Percentiles rank a stretch among this genome's conserved stretches.
Evolutionary conservation across 768 basidiomycete genomes (phyloP).

Genomic region (Omphalotus guepiniiformis): DNA sequence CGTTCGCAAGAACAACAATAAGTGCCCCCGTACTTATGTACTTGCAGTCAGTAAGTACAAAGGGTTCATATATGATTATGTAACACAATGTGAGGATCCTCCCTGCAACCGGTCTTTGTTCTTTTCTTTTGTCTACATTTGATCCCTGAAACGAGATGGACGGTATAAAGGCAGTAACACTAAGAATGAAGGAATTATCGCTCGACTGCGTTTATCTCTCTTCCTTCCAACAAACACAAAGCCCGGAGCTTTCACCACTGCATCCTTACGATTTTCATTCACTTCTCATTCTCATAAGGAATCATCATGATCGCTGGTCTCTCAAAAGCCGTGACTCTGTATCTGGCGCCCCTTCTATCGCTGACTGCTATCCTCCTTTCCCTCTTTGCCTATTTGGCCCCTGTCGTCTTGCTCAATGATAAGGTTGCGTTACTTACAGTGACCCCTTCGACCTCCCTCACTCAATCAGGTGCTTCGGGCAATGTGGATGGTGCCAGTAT

Average conservation of each 20-base stretch:
- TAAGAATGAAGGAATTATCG: neutral
- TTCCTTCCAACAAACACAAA: slow-evolving; percentile 3
- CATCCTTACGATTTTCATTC: slow-evolving; percentile 12
- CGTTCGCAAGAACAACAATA: too few relatives aligned
- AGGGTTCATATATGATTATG: neutral
- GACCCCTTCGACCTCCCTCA: slow-evolving; percentile 46
- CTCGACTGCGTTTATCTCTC: slow-evolving; percentile 5
- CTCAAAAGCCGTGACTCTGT: slow-evolving; percentile 64
- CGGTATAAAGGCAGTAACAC: neutral
- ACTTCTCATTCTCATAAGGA: slow-evolving; percentile 8
- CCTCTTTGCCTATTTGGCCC: slow-evolving; percentile 67
- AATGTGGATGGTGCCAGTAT: slow-evolving; percentile 64
- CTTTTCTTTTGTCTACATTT: slow-evolving; percentile 4
- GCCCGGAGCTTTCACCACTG: slow-evolving; percentile 22
- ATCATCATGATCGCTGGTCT: slow-evolving; percentile 64
- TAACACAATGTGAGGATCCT: slow-evolving; percentile 5
- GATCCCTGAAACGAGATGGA: slow-evolving; percentile 1
- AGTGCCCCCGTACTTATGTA: too few relatives aligned
- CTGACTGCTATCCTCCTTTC: slow-evolving; percentile 64
- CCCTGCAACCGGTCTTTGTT: slow-evolving; percentile 4
- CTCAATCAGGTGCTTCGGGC: slow-evolving; percentile 20
- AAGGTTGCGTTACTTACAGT: slow-evolving; percentile 65
- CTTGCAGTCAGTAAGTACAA: too few relatives aligned
- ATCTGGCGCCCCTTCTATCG: slow-evolving; percentile 62
- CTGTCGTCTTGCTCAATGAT: slow-evolving; percentile 52